Percentiles rank a stretch among this genome's conserved stretches.
These are phyloP conservation scores for Macrolepiota dolichaula DNA, from an alignment of 768 basidiomycete genomes.

Conservation along the genomic window DNA sequence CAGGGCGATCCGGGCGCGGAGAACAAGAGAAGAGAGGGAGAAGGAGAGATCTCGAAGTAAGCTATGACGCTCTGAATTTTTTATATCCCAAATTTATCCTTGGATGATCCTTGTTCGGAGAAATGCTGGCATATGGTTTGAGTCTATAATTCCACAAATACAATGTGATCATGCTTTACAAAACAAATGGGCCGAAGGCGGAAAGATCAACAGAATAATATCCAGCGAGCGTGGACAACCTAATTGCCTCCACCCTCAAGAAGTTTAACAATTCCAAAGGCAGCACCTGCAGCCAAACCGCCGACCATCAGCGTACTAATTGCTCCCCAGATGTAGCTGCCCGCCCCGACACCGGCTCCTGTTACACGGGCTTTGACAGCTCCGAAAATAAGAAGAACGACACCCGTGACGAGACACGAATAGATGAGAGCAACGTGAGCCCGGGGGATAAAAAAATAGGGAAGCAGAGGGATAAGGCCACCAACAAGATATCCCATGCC, in stretches of 20 bases:
- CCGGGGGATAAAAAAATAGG: constrained; percentile 83
- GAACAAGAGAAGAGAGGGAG: constrained; percentile 27
- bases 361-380: constrained; percentile 87
- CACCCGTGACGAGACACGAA: constrained; percentile 77
- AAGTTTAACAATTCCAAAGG: constrained; percentile 50
- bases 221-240: not conserved
- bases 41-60: constrained; percentile 11
- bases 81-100: constrained; percentile 1
- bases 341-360: constrained; percentile 62
- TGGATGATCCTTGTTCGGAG: not conserved
- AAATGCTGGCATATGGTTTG: not conserved
- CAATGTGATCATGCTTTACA: not conserved
- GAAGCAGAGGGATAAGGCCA: constrained; percentile 87
- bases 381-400: constrained; percentile 87
- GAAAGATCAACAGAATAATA: not conserved
- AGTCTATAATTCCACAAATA: not conserved
- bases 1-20: constrained; percentile 59
- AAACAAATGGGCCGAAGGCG: not conserved
- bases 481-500: constrained; percentile 93
- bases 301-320: constrained; percentile 86
- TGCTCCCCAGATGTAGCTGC: constrained; percentile 85
- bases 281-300: constrained; percentile 78
- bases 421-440: constrained; percentile 70
- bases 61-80: not conserved
- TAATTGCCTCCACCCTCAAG: constrained; percentile 31